Conservation (phyloP, 2,329 filamentous ascomycete genomes). For the Coniochaeta ligniaria region DNA sequence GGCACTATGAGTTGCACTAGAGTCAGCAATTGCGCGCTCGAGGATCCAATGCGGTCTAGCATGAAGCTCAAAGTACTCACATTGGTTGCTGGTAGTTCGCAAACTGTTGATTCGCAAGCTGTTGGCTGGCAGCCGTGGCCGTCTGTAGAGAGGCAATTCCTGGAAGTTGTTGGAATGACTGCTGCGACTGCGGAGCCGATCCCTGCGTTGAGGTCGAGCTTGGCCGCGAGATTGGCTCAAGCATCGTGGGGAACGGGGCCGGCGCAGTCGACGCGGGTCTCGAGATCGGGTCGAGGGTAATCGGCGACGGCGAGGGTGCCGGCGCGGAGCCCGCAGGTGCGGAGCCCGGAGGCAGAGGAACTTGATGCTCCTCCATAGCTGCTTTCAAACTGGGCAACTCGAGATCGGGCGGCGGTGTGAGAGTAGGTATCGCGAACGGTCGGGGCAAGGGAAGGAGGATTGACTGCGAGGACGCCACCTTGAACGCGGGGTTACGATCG, state of each 20-base stretch:
- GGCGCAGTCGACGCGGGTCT: neutral
- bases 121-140: neutral
- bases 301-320: neutral
- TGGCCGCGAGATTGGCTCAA: constrained; percentile 42
- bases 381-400: neutral
- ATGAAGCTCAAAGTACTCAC: neutral
- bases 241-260: constrained; percentile 17
- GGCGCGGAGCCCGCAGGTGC: neutral
- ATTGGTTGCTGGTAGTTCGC: neutral
- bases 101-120: neutral
- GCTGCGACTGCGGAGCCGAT: constrained; percentile 15
- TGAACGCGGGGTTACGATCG: neutral
- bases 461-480: neutral
- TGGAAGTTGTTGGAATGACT: neutral
- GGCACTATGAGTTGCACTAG: neutral
- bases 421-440: neutral
- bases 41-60: neutral
- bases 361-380: neutral
- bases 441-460: neutral
- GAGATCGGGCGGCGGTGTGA: neutral
- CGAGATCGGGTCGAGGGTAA: neutral
- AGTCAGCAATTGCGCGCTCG: neutral
- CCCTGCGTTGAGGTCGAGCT: constrained; percentile 41
- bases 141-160: neutral
- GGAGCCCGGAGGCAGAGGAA: neutral